Evolutionary conservation across 352 stramenopile species (phyloP).

Genomic region (Aphanomyces stellatus): DNA sequence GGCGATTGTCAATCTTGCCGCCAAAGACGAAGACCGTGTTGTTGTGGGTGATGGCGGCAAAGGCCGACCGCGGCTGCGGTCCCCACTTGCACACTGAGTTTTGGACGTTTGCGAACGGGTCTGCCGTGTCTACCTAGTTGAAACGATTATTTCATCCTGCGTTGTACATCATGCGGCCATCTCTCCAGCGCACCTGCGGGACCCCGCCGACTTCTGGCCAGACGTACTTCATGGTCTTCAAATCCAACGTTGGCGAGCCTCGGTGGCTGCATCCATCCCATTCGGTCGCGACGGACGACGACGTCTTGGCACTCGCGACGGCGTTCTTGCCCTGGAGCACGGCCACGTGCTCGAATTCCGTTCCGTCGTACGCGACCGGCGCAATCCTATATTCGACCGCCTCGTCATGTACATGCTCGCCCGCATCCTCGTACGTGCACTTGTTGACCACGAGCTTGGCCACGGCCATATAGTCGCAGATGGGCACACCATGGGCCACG

Average conservation of each 20-base stretch:
- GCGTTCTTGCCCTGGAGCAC: slow-evolving; percentile 32
- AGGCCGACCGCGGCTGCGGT: slow-evolving; percentile 47
- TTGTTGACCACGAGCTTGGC: slow-evolving; percentile 46
- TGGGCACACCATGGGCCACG: slow-evolving; percentile 30
- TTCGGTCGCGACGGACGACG: slow-evolving; percentile 18
- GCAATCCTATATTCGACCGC: slow-evolving; percentile 21
- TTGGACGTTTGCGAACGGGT: slow-evolving; percentile 58
- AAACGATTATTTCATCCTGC: too few relatives aligned
- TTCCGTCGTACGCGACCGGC: slow-evolving; percentile 35
- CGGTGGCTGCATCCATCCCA: slow-evolving; percentile 61
- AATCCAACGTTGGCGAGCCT: slow-evolving; percentile 31
- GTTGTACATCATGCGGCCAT: not conserved
- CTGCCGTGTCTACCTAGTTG: slow-evolving; percentile 18
- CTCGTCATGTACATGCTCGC: not conserved
- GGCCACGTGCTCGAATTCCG: slow-evolving; percentile 33
- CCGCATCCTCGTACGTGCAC: slow-evolving; percentile 27
- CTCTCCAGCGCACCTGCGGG: slow-evolving; percentile 38
- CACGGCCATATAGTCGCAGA: slow-evolving; percentile 64
- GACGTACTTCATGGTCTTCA: slow-evolving; percentile 32
- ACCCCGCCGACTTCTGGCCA: slow-evolving; percentile 57
- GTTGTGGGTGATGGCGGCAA: slow-evolving; percentile 63
- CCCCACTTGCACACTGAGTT: slow-evolving; percentile 56
- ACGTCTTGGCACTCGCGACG: not conserved
- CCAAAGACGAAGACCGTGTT: slow-evolving; percentile 65
- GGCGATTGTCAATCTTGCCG: slow-evolving; percentile 47